Base-by-base conservation (phyloP, 2,329 filamentous ascomycete genomes). In the Neofusicoccum kwambonambiense region DNA sequence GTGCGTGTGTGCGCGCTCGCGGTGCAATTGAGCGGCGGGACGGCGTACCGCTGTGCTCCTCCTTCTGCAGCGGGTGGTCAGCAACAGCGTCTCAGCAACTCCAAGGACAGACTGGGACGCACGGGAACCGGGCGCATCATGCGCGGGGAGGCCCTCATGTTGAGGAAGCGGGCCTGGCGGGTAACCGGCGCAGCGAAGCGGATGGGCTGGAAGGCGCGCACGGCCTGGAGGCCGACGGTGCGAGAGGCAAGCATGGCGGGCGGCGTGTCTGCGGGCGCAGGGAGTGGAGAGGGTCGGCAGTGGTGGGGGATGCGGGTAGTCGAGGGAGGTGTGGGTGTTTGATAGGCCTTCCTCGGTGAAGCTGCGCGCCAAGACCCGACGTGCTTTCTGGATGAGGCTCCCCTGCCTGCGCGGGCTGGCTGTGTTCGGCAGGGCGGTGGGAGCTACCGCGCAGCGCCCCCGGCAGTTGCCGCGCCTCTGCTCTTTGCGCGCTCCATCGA, bases 81-180 rank as follows among this genome's bases (percentile, higher is more conserved):
- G 81, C 74, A 31, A 27, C 37, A 8, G 11, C 17, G n/a, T 15
- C 17, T 61, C 7, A 35, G 22, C 39, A 9, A 12, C 9, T 41
- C 35, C 5, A 39, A 56, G 51, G 62, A 62, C 65, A 39, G 44
- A 56, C 62, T 34, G 64, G 44, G 61, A 83, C 89, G 83, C 83
- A 94, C 92, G 73, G 91, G 91, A 75, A 91, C 79, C 71, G 90
- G 87, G 77, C 83, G 78, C 73, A 78, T 80, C 73, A 81, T 74
- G 65, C 75, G 72, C 70, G 76, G 75, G 54, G 80, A 73, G 70
- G 79, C 76, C 75, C 80, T 82, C 84, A 89, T 49, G 63, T 65
- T 65, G 22, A 65, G 45, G 63, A 65, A 65, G 63, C 63, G 63
- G 34, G 63, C 52, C 49, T 64, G 61, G 41, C 51, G 61, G 63